A percentile compares a stretch with the other conserved stretches of the same genome.
phyloP scores from a whole-genome alignment of 805 yeast species.

The Yarrowia sp. region DNA sequence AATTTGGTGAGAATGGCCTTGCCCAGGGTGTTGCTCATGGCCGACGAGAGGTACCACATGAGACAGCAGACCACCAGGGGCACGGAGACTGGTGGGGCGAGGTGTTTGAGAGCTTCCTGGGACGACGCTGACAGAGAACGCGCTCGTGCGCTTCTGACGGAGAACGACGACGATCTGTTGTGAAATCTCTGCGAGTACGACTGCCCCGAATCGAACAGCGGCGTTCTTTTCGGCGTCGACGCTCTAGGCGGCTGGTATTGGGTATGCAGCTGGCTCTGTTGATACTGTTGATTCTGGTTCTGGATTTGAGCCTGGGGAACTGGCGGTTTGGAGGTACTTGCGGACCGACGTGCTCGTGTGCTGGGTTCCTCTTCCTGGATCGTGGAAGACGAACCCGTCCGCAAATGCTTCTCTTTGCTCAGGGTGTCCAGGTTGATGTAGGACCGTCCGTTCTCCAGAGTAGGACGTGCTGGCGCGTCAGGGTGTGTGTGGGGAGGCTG shows the following conservation, averaged over 20 bases:
- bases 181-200: conserved; percentile 35
- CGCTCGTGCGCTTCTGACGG: conserved; percentile 40
- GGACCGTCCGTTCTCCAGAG: conserved; percentile 36
- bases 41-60: conserved; percentile 81
- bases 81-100: conserved; percentile 55
- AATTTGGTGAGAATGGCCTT: conserved; percentile 75
- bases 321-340: conserved; percentile 21
- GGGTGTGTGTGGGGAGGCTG: neutral
- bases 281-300: conserved; percentile 1
- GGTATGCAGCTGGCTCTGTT: conserved; percentile 8
- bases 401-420: conserved; percentile 32
- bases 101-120: conserved; percentile 50
- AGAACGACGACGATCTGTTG: conserved; percentile 33
- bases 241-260: conserved; percentile 22
- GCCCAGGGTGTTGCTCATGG: conserved; percentile 80
- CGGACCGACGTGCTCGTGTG: conserved; percentile 26
- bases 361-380: conserved; percentile 24
- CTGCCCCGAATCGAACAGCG: conserved; percentile 30
- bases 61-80: conserved; percentile 64
- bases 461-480: conserved; percentile 4
- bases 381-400: conserved; percentile 19
- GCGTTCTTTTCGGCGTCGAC: conserved; percentile 19
- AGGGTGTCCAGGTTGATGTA: conserved; percentile 37
- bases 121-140: conserved; percentile 45
- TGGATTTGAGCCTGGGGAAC: neutral